Evolutionary conservation across 1,139 yeast genomes (phyloP), one percentile per base, ranked within the genome.

Genomic region (Zygosaccharomyces sapae): DNA sequence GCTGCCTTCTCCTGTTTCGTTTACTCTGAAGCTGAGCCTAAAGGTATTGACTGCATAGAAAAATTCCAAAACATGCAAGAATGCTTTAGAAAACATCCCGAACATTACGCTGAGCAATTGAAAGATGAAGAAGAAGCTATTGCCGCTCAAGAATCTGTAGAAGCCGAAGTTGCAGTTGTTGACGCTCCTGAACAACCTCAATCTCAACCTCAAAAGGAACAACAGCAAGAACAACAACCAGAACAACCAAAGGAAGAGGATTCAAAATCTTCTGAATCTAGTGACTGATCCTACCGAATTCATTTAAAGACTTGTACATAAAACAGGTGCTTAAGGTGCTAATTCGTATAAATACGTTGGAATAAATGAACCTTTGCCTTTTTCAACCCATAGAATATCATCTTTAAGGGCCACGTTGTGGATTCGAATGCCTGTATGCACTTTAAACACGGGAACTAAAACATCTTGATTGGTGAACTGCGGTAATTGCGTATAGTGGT

Each of bases 1-100:
- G 90, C 80, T 49, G 97, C 98, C 0, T 92, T 92, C 67, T 78
- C 96, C 7, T 92, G 99, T 69, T 92, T 92, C 64, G 92, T 92
- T 34, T 90, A 86, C 74, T 89, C 97, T 9, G 89, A 85, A 65
- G 84, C 86, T 48, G 99, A 92, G 65, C 97, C 97, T 63, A 92
- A 92, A 74, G 98, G 98, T 48, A 83, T 87, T 53, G 97, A 94
- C 66, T 92, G 99, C 72, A 83, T 92, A 58, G 92, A 87, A 62
- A 88, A 88, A 70, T 89, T 92, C 71, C 81, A 84, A 63, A 79
- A 74, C 59, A 92, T 92, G 99, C 96, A 95, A 74, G 77, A 80
- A 55, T 92, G 99, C 72, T 92, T 92, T 80, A 84, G 92, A 73
- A 74, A 79, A 65, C 80, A 92, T 70, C 98, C 98, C 33, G 98